A percentile compares a stretch with the other conserved stretches of the same genome.
These are phyloP conservation scores for Brassica rapa DNA, from an alignment of 345 rosid species.

Conservation along the genomic window DNA sequence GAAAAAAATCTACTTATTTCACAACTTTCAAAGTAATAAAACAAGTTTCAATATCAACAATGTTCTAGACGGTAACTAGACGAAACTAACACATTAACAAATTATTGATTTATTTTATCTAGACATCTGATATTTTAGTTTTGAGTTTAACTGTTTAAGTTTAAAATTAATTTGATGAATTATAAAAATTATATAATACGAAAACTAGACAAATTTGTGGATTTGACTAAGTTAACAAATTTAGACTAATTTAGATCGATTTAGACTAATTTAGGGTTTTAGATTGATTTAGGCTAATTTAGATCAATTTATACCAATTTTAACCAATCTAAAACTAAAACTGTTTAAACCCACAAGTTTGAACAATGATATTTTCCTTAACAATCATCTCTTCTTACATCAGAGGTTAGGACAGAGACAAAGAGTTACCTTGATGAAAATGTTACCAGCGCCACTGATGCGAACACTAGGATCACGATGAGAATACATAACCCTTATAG, in stretches of 20 bases:
- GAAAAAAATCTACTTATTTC: background rate
- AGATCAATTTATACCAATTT: too few relatives aligned
- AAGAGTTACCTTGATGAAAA: slow-evolving; percentile 76
- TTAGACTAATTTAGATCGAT: too few relatives aligned
- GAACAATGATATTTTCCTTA: background rate
- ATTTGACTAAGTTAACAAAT: too few relatives aligned
- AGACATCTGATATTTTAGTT: too few relatives aligned
- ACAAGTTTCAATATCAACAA: background rate
- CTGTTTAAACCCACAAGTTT: background rate
- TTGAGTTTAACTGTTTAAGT: background rate
- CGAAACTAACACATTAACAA: too few relatives aligned
- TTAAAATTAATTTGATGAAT: background rate
- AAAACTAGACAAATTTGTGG: background rate
- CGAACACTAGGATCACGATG: slow-evolving; percentile 77
- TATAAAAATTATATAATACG: too few relatives aligned
- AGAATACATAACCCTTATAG: slow-evolving; percentile 82
- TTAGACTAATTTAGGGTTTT: too few relatives aligned
- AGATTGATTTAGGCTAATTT: too few relatives aligned
- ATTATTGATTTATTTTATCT: too few relatives aligned
- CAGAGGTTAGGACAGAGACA: background rate
- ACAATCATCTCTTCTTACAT: background rate
- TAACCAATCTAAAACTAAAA: too few relatives aligned
- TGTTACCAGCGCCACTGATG: slow-evolving; percentile 89
- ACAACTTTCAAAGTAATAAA: background rate
- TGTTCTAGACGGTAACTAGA: too few relatives aligned